A percentile compares a stretch with the other conserved stretches of the same genome.
Evolutionary conservation across 805 yeast genomes (phyloP).

Genomic region (Kurtzmaniella fragi): DNA sequence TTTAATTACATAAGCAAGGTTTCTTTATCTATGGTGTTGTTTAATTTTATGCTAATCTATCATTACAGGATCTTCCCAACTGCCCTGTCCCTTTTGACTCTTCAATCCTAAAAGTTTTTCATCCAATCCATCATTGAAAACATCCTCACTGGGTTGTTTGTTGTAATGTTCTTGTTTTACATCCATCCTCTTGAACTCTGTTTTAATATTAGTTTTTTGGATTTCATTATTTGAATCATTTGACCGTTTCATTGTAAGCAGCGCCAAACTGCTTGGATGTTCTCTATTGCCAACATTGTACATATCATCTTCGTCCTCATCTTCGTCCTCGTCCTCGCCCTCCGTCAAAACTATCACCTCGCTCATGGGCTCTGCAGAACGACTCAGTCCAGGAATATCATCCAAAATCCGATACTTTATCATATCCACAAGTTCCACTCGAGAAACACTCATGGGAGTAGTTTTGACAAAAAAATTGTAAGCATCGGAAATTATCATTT

Average conservation of each 20-base stretch:
- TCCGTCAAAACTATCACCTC: constrained; percentile 28
- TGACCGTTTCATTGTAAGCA: constrained; percentile 1
- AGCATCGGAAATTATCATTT: constrained; percentile 32
- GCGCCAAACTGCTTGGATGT: constrained; percentile 1
- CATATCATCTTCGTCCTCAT: not conserved
- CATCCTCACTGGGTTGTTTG: constrained; percentile 10
- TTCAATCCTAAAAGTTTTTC: constrained; percentile 19
- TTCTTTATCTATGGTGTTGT: too few species aligned
- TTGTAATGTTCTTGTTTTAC: not conserved
- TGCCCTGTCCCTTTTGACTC: constrained; percentile 23
- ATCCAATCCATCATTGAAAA: constrained; percentile 26
- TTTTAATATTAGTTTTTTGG: not conserved
- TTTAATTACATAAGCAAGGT: too few species aligned
- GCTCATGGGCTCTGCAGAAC: constrained; percentile 7
- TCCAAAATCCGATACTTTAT: constrained; percentile 29
- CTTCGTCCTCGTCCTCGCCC: constrained; percentile 19
- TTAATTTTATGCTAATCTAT: constrained; percentile 18
- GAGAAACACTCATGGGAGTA: constrained; percentile 28
- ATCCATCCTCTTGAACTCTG: not conserved
- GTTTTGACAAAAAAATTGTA: constrained; percentile 38
- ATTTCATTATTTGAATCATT: not conserved
- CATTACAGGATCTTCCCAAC: constrained; percentile 37
- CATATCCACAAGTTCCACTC: constrained; percentile 32
- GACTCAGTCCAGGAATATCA: constrained; percentile 9
- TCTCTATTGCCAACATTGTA: not conserved